These are phyloP conservation scores for Annulohypoxylon stygium DNA, from an alignment of 495 filamentous ascomycete species.

Conservation along the genomic window DNA sequence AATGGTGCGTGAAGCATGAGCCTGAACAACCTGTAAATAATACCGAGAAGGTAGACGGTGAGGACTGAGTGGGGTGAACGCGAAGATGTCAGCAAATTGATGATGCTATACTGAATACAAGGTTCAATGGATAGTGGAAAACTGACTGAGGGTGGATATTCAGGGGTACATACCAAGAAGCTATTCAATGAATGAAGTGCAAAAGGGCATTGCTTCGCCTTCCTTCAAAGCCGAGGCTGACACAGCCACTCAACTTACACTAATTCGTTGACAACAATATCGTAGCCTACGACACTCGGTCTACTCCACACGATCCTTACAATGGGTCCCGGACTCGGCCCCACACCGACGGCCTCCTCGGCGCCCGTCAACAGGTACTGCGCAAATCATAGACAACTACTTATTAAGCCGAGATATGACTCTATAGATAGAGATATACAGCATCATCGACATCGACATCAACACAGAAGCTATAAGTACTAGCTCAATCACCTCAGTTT, in stretches of 20 bases:
- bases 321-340: neutral
- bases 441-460: neutral
- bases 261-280: neutral
- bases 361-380: neutral
- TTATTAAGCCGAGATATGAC: neutral
- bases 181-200: neutral
- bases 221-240: neutral
- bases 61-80: neutral
- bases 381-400: neutral
- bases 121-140: neutral
- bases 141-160: neutral
- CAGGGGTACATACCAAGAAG: neutral
- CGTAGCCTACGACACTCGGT: neutral
- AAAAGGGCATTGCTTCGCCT: neutral
- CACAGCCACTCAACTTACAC: neutral
- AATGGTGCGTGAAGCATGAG: neutral
- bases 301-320: neutral
- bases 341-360: constrained; percentile 16
- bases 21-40: neutral
- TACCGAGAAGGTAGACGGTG: neutral
- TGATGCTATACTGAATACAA: no score
- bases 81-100: no score
- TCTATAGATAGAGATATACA: neutral
- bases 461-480: neutral
- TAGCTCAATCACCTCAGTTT: neutral